Percentiles rank a stretch among this genome's conserved stretches.
Evolutionary conservation across 805 yeast genomes (phyloP).

Genomic region (Tetrapisispora namnaoensis): DNA sequence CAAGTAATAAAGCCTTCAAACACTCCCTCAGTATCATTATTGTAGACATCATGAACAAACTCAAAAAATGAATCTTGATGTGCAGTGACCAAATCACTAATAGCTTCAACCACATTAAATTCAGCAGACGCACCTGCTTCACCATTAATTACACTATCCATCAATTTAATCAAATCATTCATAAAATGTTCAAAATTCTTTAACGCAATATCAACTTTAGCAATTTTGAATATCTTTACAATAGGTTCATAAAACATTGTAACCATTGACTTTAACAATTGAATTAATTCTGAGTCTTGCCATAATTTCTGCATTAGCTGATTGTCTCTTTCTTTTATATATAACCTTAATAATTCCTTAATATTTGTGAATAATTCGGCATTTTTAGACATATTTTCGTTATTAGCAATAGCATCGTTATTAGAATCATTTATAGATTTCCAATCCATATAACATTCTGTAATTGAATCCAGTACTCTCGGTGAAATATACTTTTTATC

Average conservation of each 20-base stretch:
- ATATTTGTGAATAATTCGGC: slow-evolving; percentile 43
- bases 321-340: slow-evolving; percentile 66
- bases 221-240: slow-evolving; percentile 55
- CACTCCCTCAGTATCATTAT: slow-evolving; percentile 60
- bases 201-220: slow-evolving; percentile 55
- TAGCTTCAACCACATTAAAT: slow-evolving; percentile 44
- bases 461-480: slow-evolving; percentile 20
- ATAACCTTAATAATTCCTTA: slow-evolving; percentile 52
- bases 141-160: slow-evolving; percentile 42
- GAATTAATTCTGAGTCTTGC: slow-evolving; percentile 78
- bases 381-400: slow-evolving; percentile 5
- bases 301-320: slow-evolving; percentile 64
- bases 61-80: slow-evolving; percentile 66
- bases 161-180: slow-evolving; percentile 50
- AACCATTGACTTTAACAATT: slow-evolving; percentile 61
- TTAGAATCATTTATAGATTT: slow-evolving; percentile 9
- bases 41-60: slow-evolving; percentile 73
- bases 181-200: slow-evolving; percentile 56
- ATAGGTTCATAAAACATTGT: slow-evolving; percentile 67
- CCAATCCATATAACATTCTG: slow-evolving; percentile 25
- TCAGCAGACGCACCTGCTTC: slow-evolving; percentile 42
- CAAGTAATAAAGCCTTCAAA: slow-evolving; percentile 66
- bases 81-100: slow-evolving; percentile 54
- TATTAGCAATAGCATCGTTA: background rate
- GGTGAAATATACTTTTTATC: slow-evolving; percentile 13